Evolutionary conservation across 73 alveolate species (phyloP), one percentile per base, ranked within the genome.

Genomic region (Stentor coeruleus): DNA sequence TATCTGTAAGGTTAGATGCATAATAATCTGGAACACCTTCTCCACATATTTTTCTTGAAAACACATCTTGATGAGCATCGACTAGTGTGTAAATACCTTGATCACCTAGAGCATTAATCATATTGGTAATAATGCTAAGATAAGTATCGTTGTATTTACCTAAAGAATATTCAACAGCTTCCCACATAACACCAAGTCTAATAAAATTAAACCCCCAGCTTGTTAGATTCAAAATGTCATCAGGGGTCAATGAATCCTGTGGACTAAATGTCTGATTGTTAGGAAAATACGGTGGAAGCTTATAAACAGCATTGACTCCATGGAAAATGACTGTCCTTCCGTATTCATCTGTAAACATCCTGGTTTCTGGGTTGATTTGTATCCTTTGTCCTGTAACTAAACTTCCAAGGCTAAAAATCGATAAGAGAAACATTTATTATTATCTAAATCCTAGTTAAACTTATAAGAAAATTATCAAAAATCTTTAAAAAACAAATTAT

Each of bases 151-250:
- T 91, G 82, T 91, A 93, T 15, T 77, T 94, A 3, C 93, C 97
- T 40, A 91, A 92, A 31, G 91, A 81, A 38, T 86, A 83, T 82
- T 93, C 98, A 38, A 93, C 98, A 39, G 97, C 93, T 84, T 92
- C 96, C 98, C 98, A 93, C 86, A 93, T 93, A 6, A 93, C 94
- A 60, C 98, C 98, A 38, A 93, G 88, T 59, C 98, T 83, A 39
- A 93, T 94, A 57, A 93, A 86, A 79, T 93, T 93, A 74, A 93
- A 89, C 14, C 98, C 98, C 85, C 91, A 88, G 58, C 87, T 59
- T 55, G 76, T 84, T 81, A 93, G 81, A 59, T 88, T 85, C 38
- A 74, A 81, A 3, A 93, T 58, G 76, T 93, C 98, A 14, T 86
- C 88, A 28, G 74, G 80, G 4, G 90, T 82, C 38, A 93, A 81